Percentiles rank a stretch among this genome's conserved stretches.
These are phyloP conservation scores for Tarenaya hassleriana DNA, from an alignment of 345 rosid species.

Conservation along the genomic window DNA sequence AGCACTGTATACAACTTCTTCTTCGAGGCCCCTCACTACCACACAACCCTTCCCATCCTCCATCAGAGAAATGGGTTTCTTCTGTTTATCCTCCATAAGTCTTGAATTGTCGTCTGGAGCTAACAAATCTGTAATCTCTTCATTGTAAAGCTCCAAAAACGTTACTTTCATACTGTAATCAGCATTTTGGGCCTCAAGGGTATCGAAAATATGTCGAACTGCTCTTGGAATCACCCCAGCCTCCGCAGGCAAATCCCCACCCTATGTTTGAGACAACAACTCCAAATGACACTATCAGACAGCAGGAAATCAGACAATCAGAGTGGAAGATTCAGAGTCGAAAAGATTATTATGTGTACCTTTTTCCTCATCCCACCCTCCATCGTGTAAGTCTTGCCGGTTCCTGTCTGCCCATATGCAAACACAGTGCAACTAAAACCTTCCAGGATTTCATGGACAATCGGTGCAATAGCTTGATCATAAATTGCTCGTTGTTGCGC, in stretches of 20 bases:
- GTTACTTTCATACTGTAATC: slow-evolving; percentile 91
- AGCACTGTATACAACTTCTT: slow-evolving; percentile 86
- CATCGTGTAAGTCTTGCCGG: slow-evolving; percentile 89
- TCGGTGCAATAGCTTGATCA: slow-evolving; percentile 77
- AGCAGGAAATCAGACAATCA: not conserved
- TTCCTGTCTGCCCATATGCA: slow-evolving; percentile 93
- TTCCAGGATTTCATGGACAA: slow-evolving; percentile 87
- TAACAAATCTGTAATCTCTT: slow-evolving; percentile 79
- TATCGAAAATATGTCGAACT: slow-evolving; percentile 76
- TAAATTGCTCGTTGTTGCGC: slow-evolving; percentile 89
- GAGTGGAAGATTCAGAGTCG: not conserved
- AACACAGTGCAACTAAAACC: slow-evolving; percentile 94
- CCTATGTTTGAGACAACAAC: slow-evolving; percentile 31
- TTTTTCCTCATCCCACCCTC: slow-evolving; percentile 93
- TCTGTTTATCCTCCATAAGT: slow-evolving; percentile 59
- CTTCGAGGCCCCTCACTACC: slow-evolving; percentile 84
- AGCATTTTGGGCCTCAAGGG: slow-evolving; percentile 77
- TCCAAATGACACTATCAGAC: not conserved
- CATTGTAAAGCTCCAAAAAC: slow-evolving; percentile 87
- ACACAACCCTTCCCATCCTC: slow-evolving; percentile 94
- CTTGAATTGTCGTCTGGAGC: slow-evolving; percentile 66
- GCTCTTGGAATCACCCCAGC: slow-evolving; percentile 95
- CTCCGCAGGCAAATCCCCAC: slow-evolving; percentile 84
- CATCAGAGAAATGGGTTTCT: slow-evolving; percentile 79
- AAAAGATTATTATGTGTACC: slow-evolving; percentile 27